These are phyloP conservation scores for Daedaleopsis nitida DNA, from an alignment of 768 basidiomycete genomes.

Conservation along the genomic window DNA sequence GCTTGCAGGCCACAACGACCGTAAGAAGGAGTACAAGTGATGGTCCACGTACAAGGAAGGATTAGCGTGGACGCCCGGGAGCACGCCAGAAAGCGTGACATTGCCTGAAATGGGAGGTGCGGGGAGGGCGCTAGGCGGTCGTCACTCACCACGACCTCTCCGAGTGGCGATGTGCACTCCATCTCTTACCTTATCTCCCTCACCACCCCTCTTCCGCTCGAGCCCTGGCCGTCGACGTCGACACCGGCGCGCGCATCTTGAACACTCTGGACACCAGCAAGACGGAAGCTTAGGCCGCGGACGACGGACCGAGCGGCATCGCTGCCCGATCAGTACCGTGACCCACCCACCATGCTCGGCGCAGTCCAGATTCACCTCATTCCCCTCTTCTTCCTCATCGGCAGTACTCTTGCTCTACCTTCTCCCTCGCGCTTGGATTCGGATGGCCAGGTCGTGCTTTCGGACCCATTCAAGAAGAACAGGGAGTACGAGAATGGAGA, in stretches of 20 bases:
- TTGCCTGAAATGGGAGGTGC: constrained; percentile 3
- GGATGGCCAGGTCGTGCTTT: background rate
- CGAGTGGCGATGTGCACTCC: constrained; percentile 10
- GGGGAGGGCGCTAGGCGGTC: constrained; percentile 1
- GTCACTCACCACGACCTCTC: constrained; percentile 7
- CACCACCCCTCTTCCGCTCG: background rate
- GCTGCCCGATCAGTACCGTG: constrained; percentile 2
- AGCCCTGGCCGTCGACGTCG: background rate
- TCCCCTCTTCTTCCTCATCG: background rate
- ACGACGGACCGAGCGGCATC: background rate
- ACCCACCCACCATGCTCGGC: background rate
- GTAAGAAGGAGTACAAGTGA: too few relatives aligned
- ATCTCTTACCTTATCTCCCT: background rate
- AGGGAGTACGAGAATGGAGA: constrained; percentile 30
- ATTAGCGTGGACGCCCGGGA: too few relatives aligned
- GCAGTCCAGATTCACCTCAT: background rate
- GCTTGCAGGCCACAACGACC: too few relatives aligned
- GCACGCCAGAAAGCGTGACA: background rate
- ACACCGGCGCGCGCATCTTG: background rate
- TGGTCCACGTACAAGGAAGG: too few relatives aligned
- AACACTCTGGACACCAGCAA: background rate
- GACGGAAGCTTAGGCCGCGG: background rate
- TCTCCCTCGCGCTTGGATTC: background rate
- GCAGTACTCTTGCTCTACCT: background rate
- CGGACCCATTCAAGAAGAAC: background rate